Evolutionary conservation across 345 rosid genomes (phyloP), one percentile per base, ranked within the genome.

Genomic region (Leavenworthia alabamica): DNA sequence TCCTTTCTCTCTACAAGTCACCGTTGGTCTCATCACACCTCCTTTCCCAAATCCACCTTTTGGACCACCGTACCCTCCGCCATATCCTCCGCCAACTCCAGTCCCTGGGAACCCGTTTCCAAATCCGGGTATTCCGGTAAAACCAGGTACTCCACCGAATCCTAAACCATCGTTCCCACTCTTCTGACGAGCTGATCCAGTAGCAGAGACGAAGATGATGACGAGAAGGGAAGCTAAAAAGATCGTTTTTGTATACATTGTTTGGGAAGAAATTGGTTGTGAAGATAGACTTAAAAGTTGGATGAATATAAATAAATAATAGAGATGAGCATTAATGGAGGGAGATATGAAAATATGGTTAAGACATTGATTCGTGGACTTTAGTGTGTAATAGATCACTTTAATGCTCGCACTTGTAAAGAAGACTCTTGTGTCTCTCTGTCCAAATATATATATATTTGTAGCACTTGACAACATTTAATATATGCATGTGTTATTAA

Each of bases 1-100:
- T 1, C 99, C 99, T 57, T 64, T 87, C 27, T 79, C 84, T 68
- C 65, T 84, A 46, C 98, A 91, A 68, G 85, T 88, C 56, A 81
- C 82, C 5, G 78, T 80, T 1, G 94, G 75, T 68, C 86, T 82
- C 6, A 83, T 16, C 5, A 77, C 49, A 20, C 97, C 97, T 26
- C 81, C 84, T 69, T 52, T 79, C 3, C 88, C 79, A 59, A 52
- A 59, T 2, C 99, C 96, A 20, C 97, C 99, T 6, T 42, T 72
- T 2, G 95, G 91, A 49, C 84, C 83, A 7, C 95, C 91, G 13
- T 4, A 68, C 13, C 95, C 95, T 1, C 62, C 67, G 26, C 90
- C 95, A 39, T 83, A 88, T 23, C 91, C 95, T 6, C 87, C 91
- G 14, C 75, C 58, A 3, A 36, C 3, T 28, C 74, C 74, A 8